Percentiles rank a stretch among this genome's conserved stretches.
Conservation (phyloP, 306 rosid genomes). For the Heteromeles arbutifolia region DNA sequence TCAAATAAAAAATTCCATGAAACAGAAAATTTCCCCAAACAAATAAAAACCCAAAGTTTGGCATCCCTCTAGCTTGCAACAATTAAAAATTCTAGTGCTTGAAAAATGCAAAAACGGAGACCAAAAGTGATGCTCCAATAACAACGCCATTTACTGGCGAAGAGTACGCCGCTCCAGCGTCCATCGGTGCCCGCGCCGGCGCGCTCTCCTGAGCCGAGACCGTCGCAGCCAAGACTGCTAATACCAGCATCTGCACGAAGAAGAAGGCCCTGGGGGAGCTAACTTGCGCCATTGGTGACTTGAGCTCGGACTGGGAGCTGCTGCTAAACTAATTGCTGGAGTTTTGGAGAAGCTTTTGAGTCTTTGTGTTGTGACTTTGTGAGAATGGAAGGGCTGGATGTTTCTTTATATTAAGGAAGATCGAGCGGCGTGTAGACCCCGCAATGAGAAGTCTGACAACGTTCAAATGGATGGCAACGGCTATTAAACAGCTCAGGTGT, state of each 20-base stretch:
- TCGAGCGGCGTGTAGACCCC: constrained; percentile 6
- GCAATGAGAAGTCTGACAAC: constrained; percentile 11
- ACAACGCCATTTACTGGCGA: constrained; percentile 8
- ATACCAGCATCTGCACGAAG: constrained; percentile 6
- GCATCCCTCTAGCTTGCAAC: background rate
- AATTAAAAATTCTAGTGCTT: constrained; percentile 11
- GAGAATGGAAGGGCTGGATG: background rate
- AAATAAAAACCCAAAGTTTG: too few species aligned
- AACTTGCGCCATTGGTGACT: constrained; percentile 8
- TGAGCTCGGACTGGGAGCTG: background rate
- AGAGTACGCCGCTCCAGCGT: constrained; percentile 7
- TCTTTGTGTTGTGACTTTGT: background rate
- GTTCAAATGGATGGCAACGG: constrained; percentile 9
- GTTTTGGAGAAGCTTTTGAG: background rate
- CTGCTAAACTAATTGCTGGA: too few species aligned
- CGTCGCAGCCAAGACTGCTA: constrained; percentile 1
- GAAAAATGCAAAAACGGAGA: constrained; percentile 17
- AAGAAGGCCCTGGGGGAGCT: constrained; percentile 7
- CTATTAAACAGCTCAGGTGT: background rate
- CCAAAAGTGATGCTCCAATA: constrained; percentile 14
- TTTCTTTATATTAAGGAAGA: background rate
- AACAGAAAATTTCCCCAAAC: too few species aligned
- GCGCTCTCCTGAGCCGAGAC: background rate
- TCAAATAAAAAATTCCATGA: background rate
- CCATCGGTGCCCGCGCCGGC: background rate